Evolutionary conservation across 352 stramenopile genomes (phyloP).

Genomic region (Pseudoperonospora humuli): DNA sequence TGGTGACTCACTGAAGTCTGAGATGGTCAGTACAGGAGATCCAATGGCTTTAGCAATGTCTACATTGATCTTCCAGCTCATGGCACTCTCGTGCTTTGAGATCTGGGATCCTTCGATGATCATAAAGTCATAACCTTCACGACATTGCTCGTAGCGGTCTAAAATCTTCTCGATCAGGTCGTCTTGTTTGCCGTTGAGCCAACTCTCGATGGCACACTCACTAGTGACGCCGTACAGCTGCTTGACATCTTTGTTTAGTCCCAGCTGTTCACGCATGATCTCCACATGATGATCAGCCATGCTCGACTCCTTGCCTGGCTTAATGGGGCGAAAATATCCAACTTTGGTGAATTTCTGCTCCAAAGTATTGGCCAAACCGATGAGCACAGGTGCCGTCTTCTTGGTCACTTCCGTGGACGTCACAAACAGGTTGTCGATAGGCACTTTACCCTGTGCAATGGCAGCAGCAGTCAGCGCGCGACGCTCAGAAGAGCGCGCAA

Average conservation of each 20-base stretch:
- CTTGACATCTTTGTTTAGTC: constrained; percentile 28
- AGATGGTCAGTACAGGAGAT: constrained; percentile 50
- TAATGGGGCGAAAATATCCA: constrained; percentile 75
- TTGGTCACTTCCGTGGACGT: constrained; percentile 56
- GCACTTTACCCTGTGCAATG: constrained; percentile 33
- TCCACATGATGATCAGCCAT: constrained; percentile 61
- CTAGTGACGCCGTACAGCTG: constrained; percentile 57
- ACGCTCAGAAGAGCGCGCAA: constrained; percentile 2
- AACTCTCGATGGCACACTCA: constrained; percentile 39
- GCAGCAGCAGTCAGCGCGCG: constrained; percentile 30
- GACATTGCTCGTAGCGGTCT: constrained; percentile 43
- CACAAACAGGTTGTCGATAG: constrained; percentile 56
- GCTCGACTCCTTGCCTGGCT: constrained; percentile 24
- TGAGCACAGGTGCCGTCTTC: constrained; percentile 60
- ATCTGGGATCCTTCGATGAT: constrained; percentile 73
- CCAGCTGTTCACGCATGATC: constrained; percentile 54
- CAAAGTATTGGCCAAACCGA: constrained; percentile 56
- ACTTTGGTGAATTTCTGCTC: constrained; percentile 68
- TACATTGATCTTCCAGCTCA: constrained; percentile 77
- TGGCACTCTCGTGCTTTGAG: constrained; percentile 52
- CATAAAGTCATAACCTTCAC: constrained; percentile 70
- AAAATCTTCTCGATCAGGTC: constrained; percentile 67
- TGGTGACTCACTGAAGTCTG: constrained; percentile 35
- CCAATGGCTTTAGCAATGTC: constrained; percentile 70
- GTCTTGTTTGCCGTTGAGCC: constrained; percentile 52